Conservation (phyloP, 352 stramenopile genomes). For the Aphanomyces cochlioides region DNA sequence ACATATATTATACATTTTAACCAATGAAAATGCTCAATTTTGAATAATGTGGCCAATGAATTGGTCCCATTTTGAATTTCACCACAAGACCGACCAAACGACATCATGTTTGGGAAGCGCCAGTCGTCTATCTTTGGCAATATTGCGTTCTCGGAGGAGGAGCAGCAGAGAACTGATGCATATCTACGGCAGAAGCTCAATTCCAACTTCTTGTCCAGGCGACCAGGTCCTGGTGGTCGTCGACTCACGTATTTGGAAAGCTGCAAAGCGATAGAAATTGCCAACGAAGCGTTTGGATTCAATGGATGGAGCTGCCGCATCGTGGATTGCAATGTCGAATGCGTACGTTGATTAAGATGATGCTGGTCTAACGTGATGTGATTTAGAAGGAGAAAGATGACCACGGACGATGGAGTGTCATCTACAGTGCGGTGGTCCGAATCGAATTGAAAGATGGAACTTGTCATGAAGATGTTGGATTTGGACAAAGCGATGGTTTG, state of each 20-base stretch:
- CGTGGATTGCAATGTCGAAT: conserved; percentile 83
- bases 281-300: conserved; percentile 85
- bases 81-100: neutral
- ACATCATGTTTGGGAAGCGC: conserved; percentile 12
- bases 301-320: conserved; percentile 84
- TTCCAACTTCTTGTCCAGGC: conserved; percentile 62
- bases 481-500: conserved; percentile 73
- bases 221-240: conserved; percentile 62
- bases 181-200: conserved; percentile 83
- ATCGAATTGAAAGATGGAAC: conserved; percentile 85
- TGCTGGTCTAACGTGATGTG: neutral
- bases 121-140: conserved; percentile 46
- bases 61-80: too few species aligned
- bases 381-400: conserved; percentile 61
- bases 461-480: conserved; percentile 77
- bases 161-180: conserved; percentile 55
- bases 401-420: conserved; percentile 62
- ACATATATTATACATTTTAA: too few species aligned
- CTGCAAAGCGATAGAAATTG: conserved; percentile 85
- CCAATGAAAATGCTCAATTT: too few species aligned
- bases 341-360: conserved; percentile 43
- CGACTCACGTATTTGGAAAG: conserved; percentile 86
- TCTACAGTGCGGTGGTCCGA: conserved; percentile 69
- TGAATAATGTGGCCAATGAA: too few species aligned
- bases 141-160: conserved; percentile 46